These are phyloP conservation scores for Chaetomium fimeti DNA, from an alignment of 495 filamentous ascomycete genomes.

Conservation along the genomic window DNA sequence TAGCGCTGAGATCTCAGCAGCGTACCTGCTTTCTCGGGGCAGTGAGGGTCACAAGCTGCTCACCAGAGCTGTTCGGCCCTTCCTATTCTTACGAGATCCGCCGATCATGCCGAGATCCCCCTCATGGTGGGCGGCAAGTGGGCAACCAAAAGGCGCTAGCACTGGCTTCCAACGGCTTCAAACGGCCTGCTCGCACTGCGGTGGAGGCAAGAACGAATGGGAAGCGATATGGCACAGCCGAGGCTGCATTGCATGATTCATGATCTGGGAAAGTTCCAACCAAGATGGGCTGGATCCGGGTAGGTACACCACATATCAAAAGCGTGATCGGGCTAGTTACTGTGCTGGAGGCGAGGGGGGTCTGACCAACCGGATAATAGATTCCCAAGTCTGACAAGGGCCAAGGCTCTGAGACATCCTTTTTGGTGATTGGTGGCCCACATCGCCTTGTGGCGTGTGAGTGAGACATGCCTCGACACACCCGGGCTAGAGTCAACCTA, in stretches of 20 bases:
- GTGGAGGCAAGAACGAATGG: neutral
- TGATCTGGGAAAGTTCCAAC: neutral
- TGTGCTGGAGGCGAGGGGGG: neutral
- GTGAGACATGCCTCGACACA: conserved; percentile 4
- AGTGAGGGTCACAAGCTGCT: neutral
- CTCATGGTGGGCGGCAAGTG: neutral
- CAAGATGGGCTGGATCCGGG: neutral
- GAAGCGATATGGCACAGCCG: neutral
- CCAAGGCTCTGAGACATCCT: neutral
- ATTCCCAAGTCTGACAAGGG: neutral
- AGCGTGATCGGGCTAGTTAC: conserved; percentile 5
- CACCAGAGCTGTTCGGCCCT: neutral
- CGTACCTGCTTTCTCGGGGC: neutral
- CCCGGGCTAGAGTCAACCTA: neutral
- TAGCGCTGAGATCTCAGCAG: neutral
- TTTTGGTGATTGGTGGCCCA: neutral
- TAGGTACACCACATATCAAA: neutral
- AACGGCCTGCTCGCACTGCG: neutral
- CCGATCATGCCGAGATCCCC: neutral
- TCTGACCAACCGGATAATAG: conserved; percentile 6
- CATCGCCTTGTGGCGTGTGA: neutral
- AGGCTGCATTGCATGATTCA: conserved; percentile 1
- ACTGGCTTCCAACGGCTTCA: neutral
- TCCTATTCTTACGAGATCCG: neutral
- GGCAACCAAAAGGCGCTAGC: neutral